A percentile compares a stretch with the other conserved stretches of the same genome.
phyloP scores from a whole-genome alignment of 768 basidiomycete species.

The Russula vinacea region DNA sequence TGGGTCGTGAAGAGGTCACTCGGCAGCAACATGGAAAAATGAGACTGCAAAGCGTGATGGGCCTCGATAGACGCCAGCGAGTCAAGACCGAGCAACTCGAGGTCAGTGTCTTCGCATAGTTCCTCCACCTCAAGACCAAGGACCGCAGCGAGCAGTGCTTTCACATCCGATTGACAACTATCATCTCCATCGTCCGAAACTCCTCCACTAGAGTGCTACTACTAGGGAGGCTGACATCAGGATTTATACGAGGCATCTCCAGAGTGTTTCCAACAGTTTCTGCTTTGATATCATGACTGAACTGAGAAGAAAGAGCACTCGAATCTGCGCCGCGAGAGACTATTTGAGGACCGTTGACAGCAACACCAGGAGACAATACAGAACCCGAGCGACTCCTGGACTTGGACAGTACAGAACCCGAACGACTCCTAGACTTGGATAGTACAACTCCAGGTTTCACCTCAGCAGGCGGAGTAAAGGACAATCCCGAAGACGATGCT shows the following conservation, averaged over 20 bases:
- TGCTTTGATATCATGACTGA: not conserved
- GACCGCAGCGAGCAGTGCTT: slow-evolving; percentile 44
- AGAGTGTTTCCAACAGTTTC: not conserved
- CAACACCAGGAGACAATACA: not conserved
- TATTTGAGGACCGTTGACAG: not conserved
- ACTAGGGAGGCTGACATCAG: slow-evolving; percentile 4
- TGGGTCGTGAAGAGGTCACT: slow-evolving; percentile 42
- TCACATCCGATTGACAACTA: slow-evolving; percentile 33
- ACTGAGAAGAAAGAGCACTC: not conserved
- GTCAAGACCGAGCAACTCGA: slow-evolving; percentile 57
- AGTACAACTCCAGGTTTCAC: not conserved
- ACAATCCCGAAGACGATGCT: not conserved
- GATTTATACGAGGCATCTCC: not conserved
- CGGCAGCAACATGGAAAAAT: slow-evolving; percentile 45
- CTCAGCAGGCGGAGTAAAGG: not conserved
- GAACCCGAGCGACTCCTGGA: not conserved
- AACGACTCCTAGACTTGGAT: not conserved
- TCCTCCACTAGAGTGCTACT: slow-evolving; percentile 5
- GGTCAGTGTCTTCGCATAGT: slow-evolving; percentile 46
- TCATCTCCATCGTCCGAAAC: slow-evolving; percentile 22
- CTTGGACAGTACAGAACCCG: not conserved
- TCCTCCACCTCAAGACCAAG: slow-evolving; percentile 40
- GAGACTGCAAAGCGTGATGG: slow-evolving; percentile 45
- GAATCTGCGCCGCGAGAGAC: not conserved
- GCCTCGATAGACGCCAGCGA: slow-evolving; percentile 65